Conservation (phyloP, 176 grass and related monocot genomes). For the Carex cristatella region DNA sequence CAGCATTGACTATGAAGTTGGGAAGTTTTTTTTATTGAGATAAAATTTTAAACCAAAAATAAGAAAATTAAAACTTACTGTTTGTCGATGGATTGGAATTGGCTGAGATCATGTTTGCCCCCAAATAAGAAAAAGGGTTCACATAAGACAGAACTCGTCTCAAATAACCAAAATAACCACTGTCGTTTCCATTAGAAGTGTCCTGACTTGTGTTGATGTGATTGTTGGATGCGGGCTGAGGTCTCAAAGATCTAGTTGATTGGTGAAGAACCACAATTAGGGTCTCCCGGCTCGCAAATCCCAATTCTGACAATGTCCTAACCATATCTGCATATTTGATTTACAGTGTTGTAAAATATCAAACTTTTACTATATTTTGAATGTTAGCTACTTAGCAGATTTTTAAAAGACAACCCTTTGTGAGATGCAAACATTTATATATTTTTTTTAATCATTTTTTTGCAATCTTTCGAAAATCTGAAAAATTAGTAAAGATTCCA, state of each 20-base stretch:
- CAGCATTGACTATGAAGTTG: not conserved
- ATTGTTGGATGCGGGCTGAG: slow-evolving; percentile 30
- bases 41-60: not conserved
- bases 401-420: too few relatives aligned
- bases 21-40: not conserved
- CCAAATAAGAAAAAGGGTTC: slow-evolving; percentile 79
- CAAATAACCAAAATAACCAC: slow-evolving; percentile 63
- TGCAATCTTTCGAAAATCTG: too few relatives aligned
- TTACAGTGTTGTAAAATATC: too few relatives aligned
- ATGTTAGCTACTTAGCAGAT: too few relatives aligned
- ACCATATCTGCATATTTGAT: slow-evolving; percentile 51
- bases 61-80: slow-evolving; percentile 37
- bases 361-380: too few relatives aligned
- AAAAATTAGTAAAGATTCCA: too few relatives aligned
- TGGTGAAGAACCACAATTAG: slow-evolving; percentile 70
- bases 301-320: slow-evolving; percentile 54
- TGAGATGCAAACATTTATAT: too few relatives aligned
- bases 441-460: too few relatives aligned
- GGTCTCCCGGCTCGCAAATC: slow-evolving; percentile 76
- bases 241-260: slow-evolving; percentile 26
- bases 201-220: not conserved
- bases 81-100: slow-evolving; percentile 29
- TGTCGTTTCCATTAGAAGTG: slow-evolving; percentile 19
- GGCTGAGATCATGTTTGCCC: slow-evolving; percentile 36
- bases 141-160: slow-evolving; percentile 50